Percentiles rank a stretch among this genome's conserved stretches.
Conservation (phyloP, 129 eudicot genomes). For the Ambrosia trifida region DNA sequence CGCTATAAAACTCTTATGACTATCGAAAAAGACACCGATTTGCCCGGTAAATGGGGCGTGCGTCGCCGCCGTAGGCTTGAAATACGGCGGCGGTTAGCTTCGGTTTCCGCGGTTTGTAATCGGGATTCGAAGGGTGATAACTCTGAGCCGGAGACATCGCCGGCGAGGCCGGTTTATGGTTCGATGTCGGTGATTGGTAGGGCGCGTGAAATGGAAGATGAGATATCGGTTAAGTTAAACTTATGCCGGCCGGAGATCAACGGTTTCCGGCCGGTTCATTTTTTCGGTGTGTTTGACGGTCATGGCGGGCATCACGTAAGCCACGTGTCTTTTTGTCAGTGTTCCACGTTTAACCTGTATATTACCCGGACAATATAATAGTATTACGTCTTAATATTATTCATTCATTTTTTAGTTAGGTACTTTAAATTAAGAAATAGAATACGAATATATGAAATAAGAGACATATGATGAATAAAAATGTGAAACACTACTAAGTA, state of each 20-base stretch:
- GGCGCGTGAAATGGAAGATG: slow-evolving; percentile 53
- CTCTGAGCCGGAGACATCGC: not conserved
- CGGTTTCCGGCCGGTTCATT: slow-evolving; percentile 43
- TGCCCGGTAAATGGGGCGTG: slow-evolving; percentile 45
- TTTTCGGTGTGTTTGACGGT: slow-evolving; percentile 53
- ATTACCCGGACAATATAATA: too few species aligned
- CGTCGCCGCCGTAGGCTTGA: slow-evolving; percentile 53
- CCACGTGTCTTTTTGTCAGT: not conserved
- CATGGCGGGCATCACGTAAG: slow-evolving; percentile 62
- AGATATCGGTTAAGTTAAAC: slow-evolving; percentile 34
- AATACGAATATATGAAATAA: too few species aligned
- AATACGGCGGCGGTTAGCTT: slow-evolving; percentile 31
- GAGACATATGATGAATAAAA: too few species aligned
- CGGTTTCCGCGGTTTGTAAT: slow-evolving; percentile 11
- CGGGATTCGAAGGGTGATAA: not conserved
- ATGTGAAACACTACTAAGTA: too few species aligned
- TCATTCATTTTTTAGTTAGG: too few species aligned
- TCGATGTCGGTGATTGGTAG: slow-evolving; percentile 44
- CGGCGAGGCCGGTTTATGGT: slow-evolving; percentile 30
- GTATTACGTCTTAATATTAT: too few species aligned
- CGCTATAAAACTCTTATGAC: slow-evolving; percentile 20
- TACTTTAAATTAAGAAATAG: too few species aligned
- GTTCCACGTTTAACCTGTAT: too few species aligned
- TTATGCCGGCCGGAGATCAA: slow-evolving; percentile 52
- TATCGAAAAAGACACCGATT: slow-evolving; percentile 12